These are phyloP conservation scores for Coffea eugenioides DNA, from an alignment of 257 asterid species.

Conservation along the genomic window DNA sequence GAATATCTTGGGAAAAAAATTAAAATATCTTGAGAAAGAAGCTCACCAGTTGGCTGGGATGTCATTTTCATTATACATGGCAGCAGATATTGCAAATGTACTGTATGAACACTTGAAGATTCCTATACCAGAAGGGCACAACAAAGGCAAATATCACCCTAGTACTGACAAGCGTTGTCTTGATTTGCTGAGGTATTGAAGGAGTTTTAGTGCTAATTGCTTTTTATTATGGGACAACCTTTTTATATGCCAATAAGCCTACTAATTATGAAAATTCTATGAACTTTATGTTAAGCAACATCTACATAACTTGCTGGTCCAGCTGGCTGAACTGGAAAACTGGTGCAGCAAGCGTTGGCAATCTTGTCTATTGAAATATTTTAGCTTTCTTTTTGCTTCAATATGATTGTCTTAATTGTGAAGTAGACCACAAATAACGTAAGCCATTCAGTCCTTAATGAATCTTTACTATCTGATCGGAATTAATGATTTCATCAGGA, in stretches of 20 bases:
- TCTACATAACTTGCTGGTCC: neutral
- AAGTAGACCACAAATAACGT: neutral
- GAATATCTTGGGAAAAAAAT: conserved; percentile 67
- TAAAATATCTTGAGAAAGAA: conserved; percentile 73
- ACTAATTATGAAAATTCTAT: neutral
- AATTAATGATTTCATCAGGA: neutral
- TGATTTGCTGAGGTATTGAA: conserved; percentile 78
- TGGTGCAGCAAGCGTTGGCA: neutral
- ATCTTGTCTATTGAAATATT: neutral
- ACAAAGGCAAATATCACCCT: conserved; percentile 77
- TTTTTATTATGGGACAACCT: neutral
- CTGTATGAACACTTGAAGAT: conserved; percentile 90
- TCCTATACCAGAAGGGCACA: conserved; percentile 72
- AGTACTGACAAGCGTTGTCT: conserved; percentile 92
- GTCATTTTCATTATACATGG: conserved; percentile 77
- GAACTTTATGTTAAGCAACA: neutral
- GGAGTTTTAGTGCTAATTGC: neutral
- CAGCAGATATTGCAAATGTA: conserved; percentile 90
- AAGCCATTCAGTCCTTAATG: neutral
- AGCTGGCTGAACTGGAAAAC: conserved; percentile 1
- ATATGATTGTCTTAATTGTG: neutral
- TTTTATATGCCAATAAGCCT: neutral
- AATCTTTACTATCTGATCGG: neutral
- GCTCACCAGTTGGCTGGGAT: conserved; percentile 86
- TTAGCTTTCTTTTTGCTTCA: conserved; percentile 2